Evolutionary conservation across 2,329 filamentous ascomycete species (phyloP), one percentile per base, ranked within the genome.

Genomic region (Cercospora sp.): DNA sequence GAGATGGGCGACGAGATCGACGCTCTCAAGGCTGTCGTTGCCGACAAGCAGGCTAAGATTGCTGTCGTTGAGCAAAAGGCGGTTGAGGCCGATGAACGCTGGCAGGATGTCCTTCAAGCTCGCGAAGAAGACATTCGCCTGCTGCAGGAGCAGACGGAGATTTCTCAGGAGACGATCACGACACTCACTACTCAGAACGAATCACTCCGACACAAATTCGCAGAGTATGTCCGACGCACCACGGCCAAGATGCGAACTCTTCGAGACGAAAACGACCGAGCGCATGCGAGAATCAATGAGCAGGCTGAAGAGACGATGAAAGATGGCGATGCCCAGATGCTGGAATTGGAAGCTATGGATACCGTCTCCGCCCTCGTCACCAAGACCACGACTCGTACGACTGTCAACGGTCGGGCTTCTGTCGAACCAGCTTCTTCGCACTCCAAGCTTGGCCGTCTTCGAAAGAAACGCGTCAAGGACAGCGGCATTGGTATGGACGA

Each of bases 21-120:
- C 8, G 53, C 61, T 3, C 72, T 78, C 63, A 73, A 76, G 62
- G 64, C 66, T 12, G 69, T 65, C n/a, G 73, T 80, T 64, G 63
- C 62, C 20, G 76, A 76, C 64, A 78, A 78, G 72, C 76, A 79
- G 51, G 69, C 66, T 39, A 77, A 78, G 68, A 78, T 79, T 26
- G 66, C 74, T 12, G 64, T 72, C 33, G 73, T 79, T 12, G 74
- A 76, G 61, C 67, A 74, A 60, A 78, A 78, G 61, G 76, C 76
- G 9, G 58, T 69, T 10, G 71, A 76, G 45, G 79, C 80, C 58
- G 82, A 83, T 66, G 75, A 75, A 3, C 77, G 79, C 28, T 79
- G 82, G 70, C 79, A 78, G 65, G 79, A 81, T 62, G 75, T 80
- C 10, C 74, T 81, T 20, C 74, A 76, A 12, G 77, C 77, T 10